Evolutionary conservation across 164 flowering plant genomes (phyloP).

Genomic region (Sedum album): DNA sequence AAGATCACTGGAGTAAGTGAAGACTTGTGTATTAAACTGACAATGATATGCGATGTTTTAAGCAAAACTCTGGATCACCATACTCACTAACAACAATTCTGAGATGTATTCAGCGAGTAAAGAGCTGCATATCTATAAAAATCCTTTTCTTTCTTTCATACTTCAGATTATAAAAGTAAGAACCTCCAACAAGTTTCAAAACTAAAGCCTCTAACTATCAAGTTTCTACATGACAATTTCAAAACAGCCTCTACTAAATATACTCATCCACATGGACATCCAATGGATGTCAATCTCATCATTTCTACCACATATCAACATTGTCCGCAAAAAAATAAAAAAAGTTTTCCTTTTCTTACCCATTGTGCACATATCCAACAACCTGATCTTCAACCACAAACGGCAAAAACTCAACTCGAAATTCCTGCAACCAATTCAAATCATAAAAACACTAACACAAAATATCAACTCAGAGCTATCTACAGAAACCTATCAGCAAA

Average conservation of each 20-base stretch:
- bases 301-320: not conserved
- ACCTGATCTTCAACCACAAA: conserved; percentile 42
- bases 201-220: not conserved
- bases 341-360: conserved; percentile 20
- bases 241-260: not conserved
- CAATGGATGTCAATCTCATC: not conserved
- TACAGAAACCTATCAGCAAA: not conserved
- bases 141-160: too few relatives aligned
- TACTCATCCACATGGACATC: not conserved
- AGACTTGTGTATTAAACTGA: too few relatives aligned
- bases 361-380: conserved; percentile 49
- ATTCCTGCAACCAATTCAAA: conserved; percentile 31
- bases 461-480: not conserved
- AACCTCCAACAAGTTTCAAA: too few relatives aligned
- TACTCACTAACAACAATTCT: too few relatives aligned
- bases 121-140: too few relatives aligned
- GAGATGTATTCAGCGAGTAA: too few relatives aligned
- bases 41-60: too few relatives aligned
- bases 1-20: too few relatives aligned
- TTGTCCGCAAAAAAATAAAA: not conserved
- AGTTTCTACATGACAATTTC: not conserved
- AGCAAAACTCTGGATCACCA: too few relatives aligned
- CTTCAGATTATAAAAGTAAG: too few relatives aligned
- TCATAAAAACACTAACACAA: not conserved
- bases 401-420: conserved; percentile 43